Base-by-base conservation (phyloP, 1,284 basidiomycete species). In the Erythrobasidium hasegawianum region DNA sequence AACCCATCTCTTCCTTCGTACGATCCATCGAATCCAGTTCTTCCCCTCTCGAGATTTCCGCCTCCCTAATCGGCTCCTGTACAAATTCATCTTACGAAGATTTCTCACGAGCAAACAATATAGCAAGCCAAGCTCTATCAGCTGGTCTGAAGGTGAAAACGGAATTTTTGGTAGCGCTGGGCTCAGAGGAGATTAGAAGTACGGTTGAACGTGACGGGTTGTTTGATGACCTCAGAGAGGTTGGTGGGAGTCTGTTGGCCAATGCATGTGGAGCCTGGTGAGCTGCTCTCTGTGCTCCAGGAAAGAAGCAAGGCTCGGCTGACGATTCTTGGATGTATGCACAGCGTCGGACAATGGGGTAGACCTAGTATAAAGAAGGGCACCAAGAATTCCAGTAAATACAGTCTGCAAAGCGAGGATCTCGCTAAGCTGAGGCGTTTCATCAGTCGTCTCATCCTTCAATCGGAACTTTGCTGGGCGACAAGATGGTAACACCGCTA, bases 81-180 rank as follows among this genome's bases (percentile, higher is more conserved):
- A 98, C 96, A 79, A 98, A 98, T 86, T 97, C 95, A 57, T 98
- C 95, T 33, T 98, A 98, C 79, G 96, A 98, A 82, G 96, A 98
- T 82, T 97, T 98, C 94, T 90, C 91, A 54, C 92, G 95, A 76
- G 89, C 94, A 49, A 93, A 92, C 55, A 88, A 88, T 61, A 97
- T 97, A 76, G 93, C 90, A 73, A 84, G 84, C 73, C 87, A 98
- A 81, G 96, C 94, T 71, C 79, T 84, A 60, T 81, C 81, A 13
- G 92, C 94, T 78, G 94, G 96, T 74, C 84, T 97, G 69, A 83
- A 85, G 73, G 84, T 87, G 78, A 92, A 95, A 86, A 88, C 89
- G 80, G 86, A 86, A 80, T 97, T 96, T 85, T 97, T 92, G 70
- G 88, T 97, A 79, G 97, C 95, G 64, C 96, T 96, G 72, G 95